Base-by-base conservation (phyloP, 192 early-diverging fungal genomes). In the Jimgerdemannia flammicorona region DNA sequence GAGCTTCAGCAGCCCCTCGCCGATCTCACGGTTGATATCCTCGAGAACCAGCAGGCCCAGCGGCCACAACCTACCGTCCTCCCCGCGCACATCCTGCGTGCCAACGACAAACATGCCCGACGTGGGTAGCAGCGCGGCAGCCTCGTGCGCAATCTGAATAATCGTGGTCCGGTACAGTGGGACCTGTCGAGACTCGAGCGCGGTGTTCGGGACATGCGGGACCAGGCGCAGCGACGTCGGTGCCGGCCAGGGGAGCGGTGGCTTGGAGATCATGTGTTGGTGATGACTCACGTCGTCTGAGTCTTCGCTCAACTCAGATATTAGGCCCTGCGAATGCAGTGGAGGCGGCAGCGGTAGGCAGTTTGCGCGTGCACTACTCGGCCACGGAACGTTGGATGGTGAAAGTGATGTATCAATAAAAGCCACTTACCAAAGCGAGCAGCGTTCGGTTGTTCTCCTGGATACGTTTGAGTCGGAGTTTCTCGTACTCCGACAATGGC, bases 261-360 rank as follows among this genome's bases (percentile, higher is more conserved):
- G 75, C 29, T 84, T 83, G 4, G 81, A 79, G 63, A 90, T 80
- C 75, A 95, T 83, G 20, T 90, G 88, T 17, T 81, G 86, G 70
- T 91, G 89, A 72, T 93, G 92, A 6, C 87, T 86, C 39, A 87
- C 82, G 76, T 95, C 93, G 41, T 87, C 89, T n/a, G 89, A 89
- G 64, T 90, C 88, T 71, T 95, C 92, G 78, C 92, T 90, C 49
- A 97, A 77, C 42, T 95, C 94, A 4, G 94, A 95, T 9, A 94
- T 89, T 9, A 96, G 79, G 0, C 95, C 95, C 85, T 88, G 42
- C 40, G 70, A 70, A 29, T 29, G 29, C 29, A 29, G 29, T 29
- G 29, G 29, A 29, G 29, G 29, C 29, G 29, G 29, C 1, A 29
- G 29, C 29, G 29, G 29, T 29, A 29, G 29, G 29, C 29, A 29